Evolutionary conservation across 192 early-diverging fungal species (phyloP), one percentile per base, ranked within the genome.

Genomic region (Podila epigama): DNA sequence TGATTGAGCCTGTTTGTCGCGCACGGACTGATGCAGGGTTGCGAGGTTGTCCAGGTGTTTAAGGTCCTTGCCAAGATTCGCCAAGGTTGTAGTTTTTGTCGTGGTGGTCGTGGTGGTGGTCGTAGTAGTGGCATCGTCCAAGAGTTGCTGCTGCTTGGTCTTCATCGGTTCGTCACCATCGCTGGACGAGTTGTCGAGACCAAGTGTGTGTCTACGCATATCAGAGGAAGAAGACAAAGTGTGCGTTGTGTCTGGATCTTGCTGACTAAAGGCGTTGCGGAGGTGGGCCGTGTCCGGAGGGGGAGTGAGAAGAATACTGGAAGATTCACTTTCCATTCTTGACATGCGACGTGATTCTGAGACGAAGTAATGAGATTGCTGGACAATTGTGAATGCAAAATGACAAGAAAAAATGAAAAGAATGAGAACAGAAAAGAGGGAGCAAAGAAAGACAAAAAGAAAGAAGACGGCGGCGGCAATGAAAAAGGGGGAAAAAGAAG

Each of bases 61-160:
- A 34, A 32, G 55, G 40, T 32, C 5, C 41, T 25, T n/a, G n/a
- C n/a, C n/a, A n/a, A n/a, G 27, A 11, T n/a, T n/a, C 27, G 20
- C 33, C 15, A 59, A 64, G 50, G 40, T 31, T 18, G 41, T 7
- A 35, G 32, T 57, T 37, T 52, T 27, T 1, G 64, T 68, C 0
- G 58, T 63, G 15, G 52, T 77, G 8, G 64, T 62, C 4, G 64
- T 75, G 1, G 63, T 61, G 0, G 41, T 66, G 5, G 68, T 63
- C 1, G 58, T 65, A 18, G 55, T 66, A 1, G 72, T 68, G 32
- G 62, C 60, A 18, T 59, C 55, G 44, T 58, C 44, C 8, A 48
- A 7, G 48, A 57, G 18, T 16, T 18, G 52, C 12, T 48, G 18
- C 15, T 18, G 52, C 12, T 48, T 48, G 44, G 44, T 0, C 44